Percentiles rank a stretch among this genome's conserved stretches.
Evolutionary conservation across 139 green algal genomes (phyloP).

Genomic region (Gonium pectorale): DNA sequence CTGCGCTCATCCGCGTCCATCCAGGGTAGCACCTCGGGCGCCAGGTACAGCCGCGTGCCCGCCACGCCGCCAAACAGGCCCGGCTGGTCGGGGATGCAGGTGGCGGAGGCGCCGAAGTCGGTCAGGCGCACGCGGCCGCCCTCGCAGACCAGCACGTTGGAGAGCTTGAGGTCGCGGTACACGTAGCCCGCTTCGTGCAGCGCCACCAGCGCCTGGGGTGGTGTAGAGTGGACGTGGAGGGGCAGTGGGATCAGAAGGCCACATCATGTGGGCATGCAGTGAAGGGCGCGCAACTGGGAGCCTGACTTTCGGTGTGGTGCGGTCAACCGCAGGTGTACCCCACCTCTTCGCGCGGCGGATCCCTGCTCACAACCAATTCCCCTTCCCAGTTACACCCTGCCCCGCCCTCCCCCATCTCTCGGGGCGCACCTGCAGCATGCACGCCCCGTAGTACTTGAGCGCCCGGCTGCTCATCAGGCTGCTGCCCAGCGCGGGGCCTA

Average conservation of each 20-base stretch:
- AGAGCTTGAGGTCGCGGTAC: conserved; percentile 41
- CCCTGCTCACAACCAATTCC: no score
- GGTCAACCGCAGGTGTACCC: no score
- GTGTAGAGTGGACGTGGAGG: not conserved
- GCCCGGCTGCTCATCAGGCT: conserved; percentile 17
- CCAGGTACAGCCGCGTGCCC: conserved; percentile 30
- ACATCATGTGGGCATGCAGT: no score
- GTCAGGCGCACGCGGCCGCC: conserved; percentile 18
- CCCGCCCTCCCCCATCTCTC: not conserved
- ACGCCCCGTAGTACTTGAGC: conserved; percentile 36
- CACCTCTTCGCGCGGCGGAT: no score
- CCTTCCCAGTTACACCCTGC: no score
- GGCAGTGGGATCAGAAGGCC: no score
- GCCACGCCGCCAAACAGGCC: conserved; percentile 17
- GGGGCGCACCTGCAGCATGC: conserved; percentile 25
- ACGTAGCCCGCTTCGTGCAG: conserved; percentile 23
- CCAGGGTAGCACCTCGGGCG: conserved; percentile 35
- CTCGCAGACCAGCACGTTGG: conserved; percentile 33
- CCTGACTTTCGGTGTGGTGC: no score
- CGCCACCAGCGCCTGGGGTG: conserved; percentile 4
- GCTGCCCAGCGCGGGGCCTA: not conserved
- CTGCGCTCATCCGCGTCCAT: not conserved
- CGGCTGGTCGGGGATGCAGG: not conserved
- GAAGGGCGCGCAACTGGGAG: no score
- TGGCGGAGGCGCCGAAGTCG: conserved; percentile 26